Evolutionary conservation across 1,139 yeast species (phyloP).

Genomic region (Nakaseomyces nivariensis): DNA sequence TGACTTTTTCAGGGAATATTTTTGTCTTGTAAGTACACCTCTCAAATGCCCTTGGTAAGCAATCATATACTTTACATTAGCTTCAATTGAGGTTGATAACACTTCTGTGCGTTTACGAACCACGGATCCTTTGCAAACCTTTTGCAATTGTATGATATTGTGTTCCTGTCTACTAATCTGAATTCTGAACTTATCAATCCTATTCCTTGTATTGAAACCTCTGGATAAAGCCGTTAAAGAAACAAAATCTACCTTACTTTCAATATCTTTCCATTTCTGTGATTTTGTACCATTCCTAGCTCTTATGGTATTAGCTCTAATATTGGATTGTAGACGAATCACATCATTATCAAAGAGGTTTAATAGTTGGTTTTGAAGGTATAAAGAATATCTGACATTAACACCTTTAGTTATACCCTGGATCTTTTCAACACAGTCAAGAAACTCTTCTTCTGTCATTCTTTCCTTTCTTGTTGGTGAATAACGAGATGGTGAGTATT

Average conservation of each 20-base stretch:
- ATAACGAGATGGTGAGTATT: conserved; percentile 20
- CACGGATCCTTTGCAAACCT: neutral
- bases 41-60: conserved; percentile 32
- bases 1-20: neutral
- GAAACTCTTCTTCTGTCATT: conserved; percentile 29
- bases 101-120: neutral
- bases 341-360: conserved; percentile 27
- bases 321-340: conserved; percentile 28
- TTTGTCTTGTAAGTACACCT: conserved; percentile 26
- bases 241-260: neutral
- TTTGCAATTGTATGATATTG: neutral
- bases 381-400: conserved; percentile 49
- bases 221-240: neutral
- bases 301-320: conserved; percentile 28
- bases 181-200: neutral
- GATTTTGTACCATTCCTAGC: neutral
- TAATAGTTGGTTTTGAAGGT: conserved; percentile 39
- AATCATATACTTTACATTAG: neutral
- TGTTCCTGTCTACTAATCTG: neutral
- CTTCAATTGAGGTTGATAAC: neutral
- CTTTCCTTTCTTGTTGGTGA: conserved; percentile 30
- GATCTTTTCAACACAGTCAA: conserved; percentile 33
- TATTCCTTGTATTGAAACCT: neutral
- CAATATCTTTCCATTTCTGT: neutral
- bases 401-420: conserved; percentile 64